Base-by-base conservation (phyloP, 345 rosid species). In the Triadica sebifera region DNA sequence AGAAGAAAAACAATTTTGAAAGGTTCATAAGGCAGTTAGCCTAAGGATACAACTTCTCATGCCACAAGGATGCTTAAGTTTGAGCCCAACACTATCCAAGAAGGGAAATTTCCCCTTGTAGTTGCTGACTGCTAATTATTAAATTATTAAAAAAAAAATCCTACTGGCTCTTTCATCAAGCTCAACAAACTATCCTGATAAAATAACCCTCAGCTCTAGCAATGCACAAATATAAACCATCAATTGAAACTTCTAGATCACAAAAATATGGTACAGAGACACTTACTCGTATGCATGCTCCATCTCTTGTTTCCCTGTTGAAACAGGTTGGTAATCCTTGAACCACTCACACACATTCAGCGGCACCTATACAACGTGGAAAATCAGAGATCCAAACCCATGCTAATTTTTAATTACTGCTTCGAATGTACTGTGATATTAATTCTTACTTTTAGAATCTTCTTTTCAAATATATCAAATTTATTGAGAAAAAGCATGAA, bases 231-330 rank as follows among this genome's bases (percentile, higher is more conserved):
- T 16, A 66, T 20, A 29, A 6, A 41, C 22, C 43, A 45, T 50
- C 75, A 13, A 22, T 38, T 50, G 46, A 72, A 37, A 38, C 12
- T 49, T 49, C 22, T 7, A 6, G 47, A 43, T 43, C 47, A n/a
- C 24, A 20, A 5, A 20, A 5, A 52, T 1, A 52, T 17, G 20
- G 7, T 17, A 52, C 57, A 72, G 10, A 63, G 67, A 58, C 55
- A 70, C 92, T 89, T 90, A 96, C 99, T 91, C 98, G 22, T 96
- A 96, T 46, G 98, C 97, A 70, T 93, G 93, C 75, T 96, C 98
- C 6, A 88, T 86, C 87, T 96, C 99, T 82, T 91, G 99, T 72
- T 90, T 95, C 80, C 98, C 98, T 0, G 91, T 82, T 25, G 97
- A 93, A 65, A 84, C 88, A 6, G 94, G 94, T 81, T 91, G 96